These are phyloP conservation scores for Aspergillus pseudoviridinutans DNA, from an alignment of 2,329 filamentous ascomycete species.

Conservation along the genomic window DNA sequence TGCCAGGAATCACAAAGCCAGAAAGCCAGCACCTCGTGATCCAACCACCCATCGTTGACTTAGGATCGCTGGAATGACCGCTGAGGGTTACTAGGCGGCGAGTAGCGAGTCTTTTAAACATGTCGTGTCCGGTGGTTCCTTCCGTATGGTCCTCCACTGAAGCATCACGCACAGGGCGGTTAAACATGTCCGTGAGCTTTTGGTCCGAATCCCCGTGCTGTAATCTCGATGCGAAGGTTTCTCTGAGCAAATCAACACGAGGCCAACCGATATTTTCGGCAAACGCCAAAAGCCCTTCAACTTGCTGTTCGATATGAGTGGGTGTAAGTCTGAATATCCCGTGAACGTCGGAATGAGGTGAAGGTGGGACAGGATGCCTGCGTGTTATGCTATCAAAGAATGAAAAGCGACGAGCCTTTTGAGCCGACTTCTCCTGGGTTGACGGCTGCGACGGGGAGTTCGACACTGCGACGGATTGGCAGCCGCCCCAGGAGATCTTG, in stretches of 20 bases:
- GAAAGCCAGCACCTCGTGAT: slow-evolving; percentile 54
- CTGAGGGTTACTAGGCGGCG: slow-evolving; percentile 28
- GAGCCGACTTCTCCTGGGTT: slow-evolving; percentile 5
- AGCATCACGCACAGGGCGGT: slow-evolving; percentile 6
- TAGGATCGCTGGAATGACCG: slow-evolving; percentile 7
- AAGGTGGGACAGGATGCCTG: slow-evolving; percentile 8
- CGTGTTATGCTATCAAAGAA: slow-evolving; percentile 24
- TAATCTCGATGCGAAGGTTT: slow-evolving; percentile 35
- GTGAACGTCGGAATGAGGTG: slow-evolving; percentile 19
- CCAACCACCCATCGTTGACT: slow-evolving; percentile 46
- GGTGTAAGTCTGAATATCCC: slow-evolving; percentile 37
- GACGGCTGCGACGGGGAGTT: background rate
- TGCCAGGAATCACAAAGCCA: slow-evolving; percentile 53
- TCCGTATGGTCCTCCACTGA: slow-evolving; percentile 2
- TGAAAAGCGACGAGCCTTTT: slow-evolving; percentile 17
- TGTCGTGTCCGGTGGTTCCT: slow-evolving; percentile 20
- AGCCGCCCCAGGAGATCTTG: slow-evolving; percentile 28
- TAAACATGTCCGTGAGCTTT: slow-evolving; percentile 10
- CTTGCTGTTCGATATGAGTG: slow-evolving; percentile 38
- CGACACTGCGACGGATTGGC: slow-evolving; percentile 6
- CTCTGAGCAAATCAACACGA: slow-evolving; percentile 35
- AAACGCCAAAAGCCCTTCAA: slow-evolving; percentile 50
- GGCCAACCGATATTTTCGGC: slow-evolving; percentile 51
- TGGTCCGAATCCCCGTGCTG: slow-evolving; percentile 15
- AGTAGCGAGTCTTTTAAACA: slow-evolving; percentile 27